Percentiles rank a stretch among this genome's conserved stretches.
phyloP scores from a whole-genome alignment of 78 protist genomes.

The Dictyostelium firmibasis region DNA sequence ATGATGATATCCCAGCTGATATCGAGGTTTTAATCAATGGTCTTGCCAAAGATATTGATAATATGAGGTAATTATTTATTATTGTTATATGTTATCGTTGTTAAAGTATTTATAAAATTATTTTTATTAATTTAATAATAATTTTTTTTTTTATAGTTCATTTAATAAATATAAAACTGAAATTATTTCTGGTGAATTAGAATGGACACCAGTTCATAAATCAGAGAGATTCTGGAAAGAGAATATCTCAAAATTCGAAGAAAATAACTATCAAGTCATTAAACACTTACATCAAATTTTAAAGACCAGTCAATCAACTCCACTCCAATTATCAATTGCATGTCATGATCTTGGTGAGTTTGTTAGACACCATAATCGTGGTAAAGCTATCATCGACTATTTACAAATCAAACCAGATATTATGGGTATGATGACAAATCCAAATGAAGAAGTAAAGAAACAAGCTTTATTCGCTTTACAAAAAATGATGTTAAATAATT shows the following conservation, averaged over 20 bases:
- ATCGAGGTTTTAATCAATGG: slow-evolving; percentile 26
- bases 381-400: slow-evolving; percentile 76
- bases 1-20: slow-evolving; percentile 89
- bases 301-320: slow-evolving; percentile 9
- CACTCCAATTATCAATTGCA: slow-evolving; percentile 88
- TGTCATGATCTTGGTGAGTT: slow-evolving; percentile 96
- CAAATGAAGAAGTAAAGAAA: slow-evolving; percentile 87
- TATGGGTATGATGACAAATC: slow-evolving; percentile 88
- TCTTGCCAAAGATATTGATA: slow-evolving; percentile 46
- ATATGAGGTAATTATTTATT: slow-evolving; percentile 68
- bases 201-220: slow-evolving; percentile 96
- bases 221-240: slow-evolving; percentile 95
- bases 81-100: too few species aligned
- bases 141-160: slow-evolving; percentile 34
- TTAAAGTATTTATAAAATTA: neutral
- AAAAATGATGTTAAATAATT: slow-evolving; percentile 93
- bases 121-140: neutral
- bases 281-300: slow-evolving; percentile 33
- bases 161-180: slow-evolving; percentile 88
- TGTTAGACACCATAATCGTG: slow-evolving; percentile 89
- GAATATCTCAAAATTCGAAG: slow-evolving; percentile 89
- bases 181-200: slow-evolving; percentile 79
- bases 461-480: slow-evolving; percentile 92
- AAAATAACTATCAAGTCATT: slow-evolving; percentile 75
- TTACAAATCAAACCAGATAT: slow-evolving; percentile 79